Conservation (phyloP, 202 grass and related monocot genomes). For the Zizania palustris region DNA sequence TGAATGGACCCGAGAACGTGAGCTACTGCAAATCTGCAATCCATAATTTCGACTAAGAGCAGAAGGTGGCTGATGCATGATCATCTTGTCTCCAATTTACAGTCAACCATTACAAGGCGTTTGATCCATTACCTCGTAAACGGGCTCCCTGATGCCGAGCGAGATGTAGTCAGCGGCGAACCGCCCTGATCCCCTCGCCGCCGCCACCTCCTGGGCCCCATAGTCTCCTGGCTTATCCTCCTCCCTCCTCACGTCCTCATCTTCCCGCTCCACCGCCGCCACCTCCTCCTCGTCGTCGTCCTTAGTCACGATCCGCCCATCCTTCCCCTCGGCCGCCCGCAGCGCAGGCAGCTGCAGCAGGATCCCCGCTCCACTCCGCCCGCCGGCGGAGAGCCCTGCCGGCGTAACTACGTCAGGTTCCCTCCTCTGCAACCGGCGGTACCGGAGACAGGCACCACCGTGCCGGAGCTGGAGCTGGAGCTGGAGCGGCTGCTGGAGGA, state of each 20-base stretch:
- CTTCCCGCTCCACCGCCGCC: constrained; percentile 31
- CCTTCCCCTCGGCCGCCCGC: constrained; percentile 40
- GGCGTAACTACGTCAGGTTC: constrained; percentile 13
- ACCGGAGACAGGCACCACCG: constrained; percentile 6
- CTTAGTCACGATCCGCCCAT: constrained; percentile 39
- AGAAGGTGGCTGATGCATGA: background rate
- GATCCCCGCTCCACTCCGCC: constrained; percentile 30
- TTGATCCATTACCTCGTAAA: constrained; percentile 65
- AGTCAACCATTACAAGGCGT: background rate
- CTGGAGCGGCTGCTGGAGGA: constrained; percentile 28
- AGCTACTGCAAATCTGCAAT: background rate
- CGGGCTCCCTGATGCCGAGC: constrained; percentile 84
- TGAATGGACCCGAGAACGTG: background rate
- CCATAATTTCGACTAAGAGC: background rate
- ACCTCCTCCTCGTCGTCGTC: constrained; percentile 42
- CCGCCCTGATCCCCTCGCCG: constrained; percentile 25
- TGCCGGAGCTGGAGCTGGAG: too few species aligned
- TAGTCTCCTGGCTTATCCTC: constrained; percentile 11
- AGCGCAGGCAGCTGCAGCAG: constrained; percentile 19
- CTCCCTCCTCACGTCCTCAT: constrained; percentile 10
- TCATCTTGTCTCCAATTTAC: background rate
- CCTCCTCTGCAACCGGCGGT: constrained; percentile 21
- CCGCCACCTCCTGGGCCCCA: background rate
- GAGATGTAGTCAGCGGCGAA: constrained; percentile 69
- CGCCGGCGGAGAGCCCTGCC: constrained; percentile 23